Conservation (phyloP, 192 early-diverging fungal species). For the Linnemannia elongata region DNA sequence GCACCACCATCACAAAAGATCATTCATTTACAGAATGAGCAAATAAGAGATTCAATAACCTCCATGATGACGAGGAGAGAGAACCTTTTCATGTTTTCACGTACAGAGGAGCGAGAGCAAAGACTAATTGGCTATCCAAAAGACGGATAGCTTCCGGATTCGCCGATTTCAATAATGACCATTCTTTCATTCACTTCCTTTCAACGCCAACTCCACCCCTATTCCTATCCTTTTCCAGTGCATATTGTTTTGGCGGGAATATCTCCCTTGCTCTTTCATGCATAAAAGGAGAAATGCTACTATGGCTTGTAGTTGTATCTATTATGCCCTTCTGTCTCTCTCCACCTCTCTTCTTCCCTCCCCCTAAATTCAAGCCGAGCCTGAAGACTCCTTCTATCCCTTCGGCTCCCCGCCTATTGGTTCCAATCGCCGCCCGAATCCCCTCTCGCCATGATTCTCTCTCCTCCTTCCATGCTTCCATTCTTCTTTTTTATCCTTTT, state of each 20-base stretch:
- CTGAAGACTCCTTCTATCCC: background rate
- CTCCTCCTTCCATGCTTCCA: background rate
- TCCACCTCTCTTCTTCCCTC: background rate
- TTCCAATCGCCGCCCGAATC: slow-evolving; percentile 4
- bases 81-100: background rate
- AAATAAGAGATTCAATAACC: background rate
- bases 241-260: slow-evolving; percentile 1
- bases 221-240: background rate
- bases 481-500: background rate
- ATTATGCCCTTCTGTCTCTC: background rate
- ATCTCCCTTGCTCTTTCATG: background rate
- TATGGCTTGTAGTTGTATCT: no score
- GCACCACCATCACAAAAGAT: background rate
- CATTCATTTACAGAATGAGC: background rate
- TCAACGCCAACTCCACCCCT: background rate
- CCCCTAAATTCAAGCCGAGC: background rate
- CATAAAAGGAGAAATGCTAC: no score
- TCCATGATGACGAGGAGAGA: background rate
- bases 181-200: background rate
- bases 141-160: background rate
- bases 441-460: background rate
- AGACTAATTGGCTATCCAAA: background rate
- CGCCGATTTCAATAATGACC: background rate
- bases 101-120: background rate
- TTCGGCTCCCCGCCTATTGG: background rate